Base-by-base conservation (phyloP, 2,329 filamentous ascomycete species). In the Ascochyta clinopodiicola region DNA sequence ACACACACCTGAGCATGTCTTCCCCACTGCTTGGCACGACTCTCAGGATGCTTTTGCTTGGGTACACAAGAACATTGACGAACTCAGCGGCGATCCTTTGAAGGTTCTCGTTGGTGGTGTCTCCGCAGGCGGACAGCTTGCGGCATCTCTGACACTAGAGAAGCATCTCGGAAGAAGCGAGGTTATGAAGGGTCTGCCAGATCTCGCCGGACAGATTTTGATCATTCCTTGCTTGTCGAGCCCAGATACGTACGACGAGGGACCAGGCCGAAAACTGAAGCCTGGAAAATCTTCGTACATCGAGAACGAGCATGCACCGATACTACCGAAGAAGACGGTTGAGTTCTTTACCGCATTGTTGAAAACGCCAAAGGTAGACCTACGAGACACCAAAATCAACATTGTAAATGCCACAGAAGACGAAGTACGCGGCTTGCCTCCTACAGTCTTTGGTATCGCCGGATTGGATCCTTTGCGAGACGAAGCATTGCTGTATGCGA, bases 1-100 rank as follows among this genome's bases (percentile, higher is more conserved):
- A 0, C 84, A 87, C 61, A 84, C 84, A 0, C 84, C 84, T 0
- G 80, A 86, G 46, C 71, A 79, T 57, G 61, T 55, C 0, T 86
- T 82, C 52, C 85, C 85, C 0, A 81, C 77, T 0, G 77, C 80
- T 0, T 85, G 80, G 79, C 57, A 81, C 38, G 85, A 88, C 42
- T 68, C 76, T 0, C 79, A 84, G 53, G 85, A 86, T 40, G 78
- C 80, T 0, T 82, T 85, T 29, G 72, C 78, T 17, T 88, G 84
- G 85, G 65, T 84, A 0, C 79, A 84, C 44, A 69, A 72, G 13
- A 71, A 82, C 52, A 76, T 79, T 0, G 60, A 65, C 0, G 51
- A 66, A 29, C 27, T 82, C 4, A 74, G 74, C 15, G 76, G 77
- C 7, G 77, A 83, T 35, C 50, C 74, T 4, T 54, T 61, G 0